These are phyloP conservation scores for Triangularia verruculosa DNA, from an alignment of 2,329 filamentous ascomycete species.

Conservation along the genomic window DNA sequence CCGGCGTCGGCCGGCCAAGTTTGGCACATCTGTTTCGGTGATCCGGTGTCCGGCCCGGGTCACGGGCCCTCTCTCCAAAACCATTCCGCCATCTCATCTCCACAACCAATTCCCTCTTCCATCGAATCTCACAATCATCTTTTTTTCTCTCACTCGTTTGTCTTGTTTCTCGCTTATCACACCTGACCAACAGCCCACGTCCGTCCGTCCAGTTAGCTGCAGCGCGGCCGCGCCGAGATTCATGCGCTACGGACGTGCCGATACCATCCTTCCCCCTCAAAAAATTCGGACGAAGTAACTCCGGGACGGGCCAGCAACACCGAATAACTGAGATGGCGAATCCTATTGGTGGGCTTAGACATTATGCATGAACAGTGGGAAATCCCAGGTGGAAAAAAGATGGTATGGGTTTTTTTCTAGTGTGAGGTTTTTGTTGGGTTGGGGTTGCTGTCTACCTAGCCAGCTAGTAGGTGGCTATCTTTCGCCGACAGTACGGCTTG, in stretches of 20 bases:
- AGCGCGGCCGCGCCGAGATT: background rate
- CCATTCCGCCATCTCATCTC: no score
- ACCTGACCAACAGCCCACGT: background rate
- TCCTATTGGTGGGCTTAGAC: background rate
- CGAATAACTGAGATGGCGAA: background rate
- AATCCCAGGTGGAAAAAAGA: background rate
- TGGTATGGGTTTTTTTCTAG: background rate
- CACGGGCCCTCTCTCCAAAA: background rate
- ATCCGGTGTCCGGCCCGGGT: no score
- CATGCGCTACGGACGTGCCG: background rate
- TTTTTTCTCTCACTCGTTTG: no score
- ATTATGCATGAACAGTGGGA: background rate
- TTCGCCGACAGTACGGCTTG: background rate
- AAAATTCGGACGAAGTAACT: background rate
- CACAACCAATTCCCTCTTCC: background rate
- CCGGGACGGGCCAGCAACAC: background rate
- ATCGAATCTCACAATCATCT: background rate
- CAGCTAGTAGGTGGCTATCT: no score
- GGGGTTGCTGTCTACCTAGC: background rate
- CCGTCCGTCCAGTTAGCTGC: background rate
- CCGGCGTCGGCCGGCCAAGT: background rate
- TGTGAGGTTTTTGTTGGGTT: background rate
- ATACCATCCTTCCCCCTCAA: background rate
- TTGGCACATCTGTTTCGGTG: background rate
- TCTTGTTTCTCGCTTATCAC: background rate